These are phyloP conservation scores for Hypoxylon crocopeplum DNA, from an alignment of 495 filamentous ascomycete species.

Conservation along the genomic window DNA sequence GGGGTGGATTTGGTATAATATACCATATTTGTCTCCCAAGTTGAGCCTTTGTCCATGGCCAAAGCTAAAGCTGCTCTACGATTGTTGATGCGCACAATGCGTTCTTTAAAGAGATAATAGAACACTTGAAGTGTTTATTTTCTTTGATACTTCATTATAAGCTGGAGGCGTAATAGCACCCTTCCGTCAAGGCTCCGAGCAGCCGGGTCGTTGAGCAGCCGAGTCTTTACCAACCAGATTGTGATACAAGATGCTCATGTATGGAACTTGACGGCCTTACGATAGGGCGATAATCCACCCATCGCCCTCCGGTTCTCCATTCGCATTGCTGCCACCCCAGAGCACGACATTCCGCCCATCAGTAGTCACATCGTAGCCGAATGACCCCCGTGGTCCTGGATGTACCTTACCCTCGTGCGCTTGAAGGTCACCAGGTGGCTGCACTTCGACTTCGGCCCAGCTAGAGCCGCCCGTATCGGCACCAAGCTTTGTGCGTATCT, in stretches of 20 bases:
- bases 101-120: not conserved
- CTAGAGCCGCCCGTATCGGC: conserved; percentile 47
- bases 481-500: conserved; percentile 51
- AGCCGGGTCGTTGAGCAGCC: no score
- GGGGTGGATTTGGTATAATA: conserved; percentile 4
- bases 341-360: conserved; percentile 54
- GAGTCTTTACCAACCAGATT: no score
- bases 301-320: conserved; percentile 57
- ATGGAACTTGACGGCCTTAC: conserved; percentile 20
- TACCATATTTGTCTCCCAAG: not conserved
- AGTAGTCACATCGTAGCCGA: conserved; percentile 51
- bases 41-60: conserved; percentile 5
- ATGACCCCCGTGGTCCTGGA: conserved; percentile 57
- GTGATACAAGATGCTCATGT: no score
- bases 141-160: not conserved
- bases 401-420: conserved; percentile 55
- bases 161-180: no score
- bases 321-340: conserved; percentile 60
- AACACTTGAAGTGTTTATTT: conserved; percentile 1
- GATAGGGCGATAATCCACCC: conserved; percentile 58
- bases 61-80: not conserved
- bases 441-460: conserved; percentile 58
- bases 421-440: conserved; percentile 48
- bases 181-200: no score
- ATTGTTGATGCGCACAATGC: not conserved